These are phyloP conservation scores for Prinsepia uniflora DNA, from an alignment of 306 rosid species.

Conservation along the genomic window DNA sequence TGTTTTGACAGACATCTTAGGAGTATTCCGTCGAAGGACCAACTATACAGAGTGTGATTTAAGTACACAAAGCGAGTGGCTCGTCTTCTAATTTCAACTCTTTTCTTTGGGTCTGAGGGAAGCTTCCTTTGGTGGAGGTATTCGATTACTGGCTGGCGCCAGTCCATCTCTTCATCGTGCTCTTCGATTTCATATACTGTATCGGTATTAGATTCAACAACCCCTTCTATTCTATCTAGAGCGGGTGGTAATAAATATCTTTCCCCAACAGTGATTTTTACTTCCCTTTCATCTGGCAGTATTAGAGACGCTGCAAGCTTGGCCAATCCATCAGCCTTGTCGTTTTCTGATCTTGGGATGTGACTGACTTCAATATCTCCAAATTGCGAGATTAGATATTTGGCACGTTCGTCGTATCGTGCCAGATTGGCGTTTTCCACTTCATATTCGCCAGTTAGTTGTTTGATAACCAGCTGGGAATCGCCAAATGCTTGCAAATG, in stretches of 20 bases:
- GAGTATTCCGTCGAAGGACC: no score
- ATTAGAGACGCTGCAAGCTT: not conserved
- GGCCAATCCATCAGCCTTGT: not conserved
- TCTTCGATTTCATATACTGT: not conserved
- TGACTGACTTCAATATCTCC: no score
- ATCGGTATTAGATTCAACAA: not conserved
- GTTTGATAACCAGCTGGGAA: not conserved
- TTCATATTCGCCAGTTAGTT: not conserved
- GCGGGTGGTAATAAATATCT: not conserved
- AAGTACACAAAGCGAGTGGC: no score
- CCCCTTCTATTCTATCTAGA: not conserved
- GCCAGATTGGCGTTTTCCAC: no score
- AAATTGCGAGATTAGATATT: no score
- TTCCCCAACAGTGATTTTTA: not conserved
- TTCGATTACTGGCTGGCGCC: not conserved
- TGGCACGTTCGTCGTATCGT: not conserved
- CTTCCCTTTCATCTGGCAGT: not conserved
- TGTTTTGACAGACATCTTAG: no score
- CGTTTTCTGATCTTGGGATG: not conserved
- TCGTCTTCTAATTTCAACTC: no score
- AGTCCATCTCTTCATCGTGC: not conserved
- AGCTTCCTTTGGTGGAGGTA: not conserved
- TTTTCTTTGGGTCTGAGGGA: not conserved
- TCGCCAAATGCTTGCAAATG: not conserved
- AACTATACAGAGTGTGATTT: no score